Percentiles rank a stretch among this genome's conserved stretches.
Conservation (phyloP, 176 grass and related monocot genomes). For the Pontederia crassipes region DNA sequence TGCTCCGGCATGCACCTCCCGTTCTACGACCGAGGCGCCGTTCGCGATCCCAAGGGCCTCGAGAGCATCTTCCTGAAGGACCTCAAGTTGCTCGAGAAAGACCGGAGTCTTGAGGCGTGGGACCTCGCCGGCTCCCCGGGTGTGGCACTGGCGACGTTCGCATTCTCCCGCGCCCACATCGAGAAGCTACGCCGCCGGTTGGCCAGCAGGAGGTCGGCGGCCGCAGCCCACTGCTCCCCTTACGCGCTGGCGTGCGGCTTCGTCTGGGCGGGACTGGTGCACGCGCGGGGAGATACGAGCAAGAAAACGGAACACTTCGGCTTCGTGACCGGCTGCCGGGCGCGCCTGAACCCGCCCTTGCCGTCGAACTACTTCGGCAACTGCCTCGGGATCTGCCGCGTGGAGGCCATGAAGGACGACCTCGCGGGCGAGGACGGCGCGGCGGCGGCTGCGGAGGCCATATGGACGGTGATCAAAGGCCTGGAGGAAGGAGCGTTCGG, state of each 20-base stretch:
- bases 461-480: conserved; percentile 26
- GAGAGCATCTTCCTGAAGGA: conserved; percentile 8
- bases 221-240: conserved; percentile 19
- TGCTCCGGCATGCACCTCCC: background rate
- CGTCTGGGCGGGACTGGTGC: conserved; percentile 30
- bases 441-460: conserved; percentile 1
- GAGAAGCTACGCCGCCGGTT: background rate
- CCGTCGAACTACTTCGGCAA: conserved; percentile 35
- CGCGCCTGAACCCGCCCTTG: conserved; percentile 26
- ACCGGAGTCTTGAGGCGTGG: conserved; percentile 18
- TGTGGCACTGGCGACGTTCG: background rate
- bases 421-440: conserved; percentile 10
- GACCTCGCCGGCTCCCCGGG: conserved; percentile 9
- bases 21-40: conserved; percentile 10
- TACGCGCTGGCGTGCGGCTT: conserved; percentile 32
- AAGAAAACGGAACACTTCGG: conserved; percentile 29
- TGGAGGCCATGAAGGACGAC: conserved; percentile 11
- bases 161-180: background rate
- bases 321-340: conserved; percentile 36
- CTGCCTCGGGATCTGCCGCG: conserved; percentile 18
- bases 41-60: conserved; percentile 7
- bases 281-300: background rate
- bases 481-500: conserved; percentile 23
- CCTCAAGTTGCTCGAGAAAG: conserved; percentile 11
- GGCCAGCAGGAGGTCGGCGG: background rate